Percentiles rank a stretch among this genome's conserved stretches.
phyloP scores from a whole-genome alignment of 768 basidiomycete species.

The Russula griseocarnosa region DNA sequence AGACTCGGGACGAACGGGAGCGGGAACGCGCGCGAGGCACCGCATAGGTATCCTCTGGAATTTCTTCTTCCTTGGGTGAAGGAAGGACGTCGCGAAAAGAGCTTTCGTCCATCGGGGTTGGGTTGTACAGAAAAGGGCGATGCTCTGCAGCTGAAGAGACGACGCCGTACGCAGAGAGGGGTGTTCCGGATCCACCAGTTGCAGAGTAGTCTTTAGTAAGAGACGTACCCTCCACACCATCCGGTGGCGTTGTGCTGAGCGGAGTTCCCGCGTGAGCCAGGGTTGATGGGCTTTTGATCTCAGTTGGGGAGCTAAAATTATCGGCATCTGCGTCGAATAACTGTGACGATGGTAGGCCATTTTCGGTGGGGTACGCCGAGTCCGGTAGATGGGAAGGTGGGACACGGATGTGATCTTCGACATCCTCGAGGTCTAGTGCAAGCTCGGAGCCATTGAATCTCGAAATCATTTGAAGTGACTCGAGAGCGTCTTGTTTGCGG shows the following conservation, averaged over 20 bases:
- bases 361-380: background rate
- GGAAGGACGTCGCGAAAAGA: background rate
- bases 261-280: constrained; percentile 6
- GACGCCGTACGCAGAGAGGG: constrained; percentile 11
- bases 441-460: constrained; percentile 78
- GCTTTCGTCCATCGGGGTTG: background rate
- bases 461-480: constrained; percentile 79
- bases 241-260: constrained; percentile 10
- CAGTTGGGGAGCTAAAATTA: background rate
- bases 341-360: background rate
- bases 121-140: background rate
- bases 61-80: constrained; percentile 6
- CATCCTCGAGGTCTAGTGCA: constrained; percentile 65
- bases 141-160: constrained; percentile 3
- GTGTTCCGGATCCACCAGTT: constrained; percentile 31
- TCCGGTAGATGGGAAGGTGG: background rate
- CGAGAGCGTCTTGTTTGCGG: constrained; percentile 76
- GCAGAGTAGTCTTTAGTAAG: constrained; percentile 28
- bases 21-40: constrained; percentile 13
- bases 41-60: background rate
- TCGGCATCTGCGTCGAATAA: constrained; percentile 17
- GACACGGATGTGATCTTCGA: constrained; percentile 43
- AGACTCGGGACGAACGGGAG: background rate
- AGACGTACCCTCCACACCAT: background rate
- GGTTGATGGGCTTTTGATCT: background rate